phyloP scores from a whole-genome alignment of 768 basidiomycete genomes.

The Boletus tylopilopsis region DNA sequence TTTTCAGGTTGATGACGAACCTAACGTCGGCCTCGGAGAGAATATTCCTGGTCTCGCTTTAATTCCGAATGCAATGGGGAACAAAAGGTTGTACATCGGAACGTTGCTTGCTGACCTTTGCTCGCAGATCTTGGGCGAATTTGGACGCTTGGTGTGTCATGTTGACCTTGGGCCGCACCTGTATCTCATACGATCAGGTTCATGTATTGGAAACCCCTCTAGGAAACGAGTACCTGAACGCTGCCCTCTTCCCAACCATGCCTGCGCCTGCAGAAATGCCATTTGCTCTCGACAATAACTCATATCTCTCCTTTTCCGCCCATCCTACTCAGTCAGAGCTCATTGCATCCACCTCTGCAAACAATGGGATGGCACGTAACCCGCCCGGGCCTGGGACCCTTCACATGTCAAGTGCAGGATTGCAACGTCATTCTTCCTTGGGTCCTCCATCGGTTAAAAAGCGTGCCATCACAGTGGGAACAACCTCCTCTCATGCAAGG shows the following conservation, averaged over 20 bases:
- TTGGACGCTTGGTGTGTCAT: slow-evolving; percentile 74
- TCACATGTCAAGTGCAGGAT: slow-evolving; percentile 16
- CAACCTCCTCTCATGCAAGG: slow-evolving; percentile 77
- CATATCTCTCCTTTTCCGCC: slow-evolving; percentile 43
- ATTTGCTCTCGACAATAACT: slow-evolving; percentile 45
- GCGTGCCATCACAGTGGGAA: slow-evolving; percentile 58
- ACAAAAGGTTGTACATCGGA: slow-evolving; percentile 84
- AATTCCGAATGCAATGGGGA: slow-evolving; percentile 83
- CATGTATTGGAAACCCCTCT: slow-evolving; percentile 76
- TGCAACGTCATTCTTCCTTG: slow-evolving; percentile 51
- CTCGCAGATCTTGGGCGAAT: slow-evolving; percentile 80
- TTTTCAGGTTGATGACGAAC: slow-evolving; percentile 64
- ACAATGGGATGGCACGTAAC: slow-evolving; percentile 48
- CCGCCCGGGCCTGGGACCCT: slow-evolving; percentile 37
- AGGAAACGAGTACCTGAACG: slow-evolving; percentile 84
- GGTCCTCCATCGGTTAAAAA: slow-evolving; percentile 47
- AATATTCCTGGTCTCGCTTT: slow-evolving; percentile 63
- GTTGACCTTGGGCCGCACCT: not conserved
- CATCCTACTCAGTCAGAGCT: slow-evolving; percentile 59
- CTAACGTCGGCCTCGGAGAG: slow-evolving; percentile 53
- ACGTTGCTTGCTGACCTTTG: slow-evolving; percentile 87
- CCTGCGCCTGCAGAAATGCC: slow-evolving; percentile 63
- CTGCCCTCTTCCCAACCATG: slow-evolving; percentile 57
- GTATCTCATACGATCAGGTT: slow-evolving; percentile 44
- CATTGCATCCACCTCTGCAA: slow-evolving; percentile 18